These are phyloP conservation scores for Mycena maculata DNA, from an alignment of 768 basidiomycete genomes.

Conservation along the genomic window DNA sequence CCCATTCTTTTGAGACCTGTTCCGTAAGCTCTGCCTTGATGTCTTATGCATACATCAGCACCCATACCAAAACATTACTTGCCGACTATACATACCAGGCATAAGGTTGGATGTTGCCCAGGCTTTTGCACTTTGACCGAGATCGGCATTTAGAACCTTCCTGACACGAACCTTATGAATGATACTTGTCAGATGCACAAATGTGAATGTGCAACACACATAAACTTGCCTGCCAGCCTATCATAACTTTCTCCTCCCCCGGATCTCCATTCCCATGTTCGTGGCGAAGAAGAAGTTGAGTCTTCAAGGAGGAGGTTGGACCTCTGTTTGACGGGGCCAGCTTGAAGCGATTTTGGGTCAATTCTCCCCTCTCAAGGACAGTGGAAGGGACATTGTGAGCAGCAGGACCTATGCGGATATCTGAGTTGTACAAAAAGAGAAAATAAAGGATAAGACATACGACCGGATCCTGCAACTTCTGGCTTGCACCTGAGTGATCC, in stretches of 20 bases:
- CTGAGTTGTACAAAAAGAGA: not conserved
- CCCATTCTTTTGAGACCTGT: not conserved
- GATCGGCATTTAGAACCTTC: not conserved
- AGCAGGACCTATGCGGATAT: not conserved
- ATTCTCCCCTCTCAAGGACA: not conserved
- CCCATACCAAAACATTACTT: not conserved
- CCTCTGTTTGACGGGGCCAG: not conserved
- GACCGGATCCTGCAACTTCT: not conserved
- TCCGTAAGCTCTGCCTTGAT: not conserved
- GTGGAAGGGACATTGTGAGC: not conserved
- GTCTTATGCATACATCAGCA: not conserved
- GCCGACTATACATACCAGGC: not conserved
- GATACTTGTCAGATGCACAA: not conserved
- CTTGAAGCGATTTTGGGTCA: not conserved
- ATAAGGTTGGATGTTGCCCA: not conserved
- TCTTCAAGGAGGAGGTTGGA: not conserved
- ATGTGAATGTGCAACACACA: not conserved
- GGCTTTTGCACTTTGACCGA: not conserved
- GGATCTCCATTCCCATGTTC: slow-evolving; percentile 12
- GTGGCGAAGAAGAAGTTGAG: not conserved
- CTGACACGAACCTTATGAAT: not conserved
- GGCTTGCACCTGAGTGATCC: not conserved
- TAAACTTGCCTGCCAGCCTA: slow-evolving; percentile 7
- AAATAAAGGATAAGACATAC: not conserved
- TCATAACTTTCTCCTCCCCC: slow-evolving; percentile 12